Base-by-base conservation (phyloP, 2,329 filamentous ascomycete genomes). In the Tolypocladium amazonense region DNA sequence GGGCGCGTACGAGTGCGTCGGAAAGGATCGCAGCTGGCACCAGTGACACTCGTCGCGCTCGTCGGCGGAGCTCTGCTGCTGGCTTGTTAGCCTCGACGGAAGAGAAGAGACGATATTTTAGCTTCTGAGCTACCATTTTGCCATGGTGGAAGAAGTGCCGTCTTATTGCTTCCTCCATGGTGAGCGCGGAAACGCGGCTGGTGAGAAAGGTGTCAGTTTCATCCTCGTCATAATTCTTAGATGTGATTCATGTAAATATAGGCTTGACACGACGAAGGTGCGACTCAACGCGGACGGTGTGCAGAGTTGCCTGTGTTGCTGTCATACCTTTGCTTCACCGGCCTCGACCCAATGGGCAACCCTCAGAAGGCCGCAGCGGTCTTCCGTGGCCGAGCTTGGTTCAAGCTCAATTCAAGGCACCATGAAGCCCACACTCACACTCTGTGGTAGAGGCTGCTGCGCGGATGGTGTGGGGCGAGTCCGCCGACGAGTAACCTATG, bases 11-110 rank as follows among this genome's bases (percentile, higher is more conserved):
- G 69, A 60, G 62, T 84, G 79, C 0, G 75, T 81, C 1, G 76
- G 70, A 63, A 87, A 85, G 0, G 74, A 71, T 8, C 81, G 79
- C 39, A 87, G 75, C 68, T 87, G 84, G 66, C 85, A 88, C 74
- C 77, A 84, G 65, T 87, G 84, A 63, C 84, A 87, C n/a, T 68
- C 64, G 2, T 65, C 59, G 56, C 75, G 75, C 57, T 81, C 77
- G 5, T 70, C 70, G 23, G 73, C 65, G 20, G 66, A 64, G 52
- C 70, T 69, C 74, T 79, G 61, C 9, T 9, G 27, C 12, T 20
- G 2, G 37, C 9, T 39, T 12, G 33, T 57, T 14, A 56, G 15
- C 38, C 20, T 18, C 6, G 12, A 18, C 5, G 25, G 9, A n/a
- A 9, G 14, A 5, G 5, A 23, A 12, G 27, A 11, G 14, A 33